phyloP scores from a whole-genome alignment of 179 eudicot species.

The Patellifolia procumbens region DNA sequence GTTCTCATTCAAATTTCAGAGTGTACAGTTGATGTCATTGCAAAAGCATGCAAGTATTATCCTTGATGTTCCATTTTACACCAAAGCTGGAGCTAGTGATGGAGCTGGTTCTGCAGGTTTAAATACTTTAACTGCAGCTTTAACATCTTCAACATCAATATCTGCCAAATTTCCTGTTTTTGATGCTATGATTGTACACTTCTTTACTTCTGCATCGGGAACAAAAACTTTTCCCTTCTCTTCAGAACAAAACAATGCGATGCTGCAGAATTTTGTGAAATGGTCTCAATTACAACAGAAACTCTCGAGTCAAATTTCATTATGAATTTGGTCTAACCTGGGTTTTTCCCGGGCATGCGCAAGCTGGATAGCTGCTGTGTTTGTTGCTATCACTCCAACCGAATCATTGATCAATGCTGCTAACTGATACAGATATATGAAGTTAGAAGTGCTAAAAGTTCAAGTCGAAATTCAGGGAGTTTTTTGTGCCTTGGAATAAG shows the following conservation, averaged over 20 bases:
- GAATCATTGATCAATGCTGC: slow-evolving; percentile 92
- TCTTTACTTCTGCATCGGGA: slow-evolving; percentile 61
- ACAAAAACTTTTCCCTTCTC: slow-evolving; percentile 64
- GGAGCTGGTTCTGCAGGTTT: slow-evolving; percentile 23
- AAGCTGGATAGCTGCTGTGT: slow-evolving; percentile 86
- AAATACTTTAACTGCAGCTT: slow-evolving; percentile 54
- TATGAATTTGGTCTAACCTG: slow-evolving; percentile 37
- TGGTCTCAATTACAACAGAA: background rate
- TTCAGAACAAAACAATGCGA: slow-evolving; percentile 73
- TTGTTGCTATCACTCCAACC: slow-evolving; percentile 78
- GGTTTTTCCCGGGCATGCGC: slow-evolving; percentile 76
- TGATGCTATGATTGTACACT: slow-evolving; percentile 63
- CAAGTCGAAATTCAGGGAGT: background rate
- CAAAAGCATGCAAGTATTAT: slow-evolving; percentile 4
- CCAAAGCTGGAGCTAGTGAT: slow-evolving; percentile 26
- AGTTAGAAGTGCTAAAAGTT: background rate
- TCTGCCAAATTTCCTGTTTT: slow-evolving; percentile 61
- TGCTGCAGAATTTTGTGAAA: slow-evolving; percentile 42
- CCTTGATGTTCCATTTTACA: slow-evolving; percentile 20
- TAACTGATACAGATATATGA: slow-evolving; percentile 43
- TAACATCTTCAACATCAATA: slow-evolving; percentile 60
- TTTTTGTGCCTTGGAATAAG: background rate
- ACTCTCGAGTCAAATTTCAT: background rate
- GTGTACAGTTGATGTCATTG: slow-evolving; percentile 15
- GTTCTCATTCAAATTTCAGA: slow-evolving; percentile 7